Evolutionary conservation across 2,329 filamentous ascomycete species (phyloP).

Genomic region (Penicillium glabrum): DNA sequence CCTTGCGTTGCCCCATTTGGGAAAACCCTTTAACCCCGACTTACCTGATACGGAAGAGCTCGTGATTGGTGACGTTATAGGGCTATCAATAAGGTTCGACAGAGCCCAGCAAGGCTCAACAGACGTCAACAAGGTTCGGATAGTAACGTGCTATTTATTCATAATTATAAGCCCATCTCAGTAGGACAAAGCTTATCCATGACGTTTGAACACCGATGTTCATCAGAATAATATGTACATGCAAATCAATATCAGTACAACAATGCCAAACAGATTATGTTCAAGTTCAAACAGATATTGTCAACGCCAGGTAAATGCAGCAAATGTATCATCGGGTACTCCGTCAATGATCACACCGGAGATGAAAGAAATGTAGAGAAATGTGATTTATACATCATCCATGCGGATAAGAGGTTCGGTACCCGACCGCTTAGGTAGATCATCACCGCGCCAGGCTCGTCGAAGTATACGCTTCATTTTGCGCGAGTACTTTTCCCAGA

Average conservation of each 20-base stretch:
- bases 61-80: too few species aligned
- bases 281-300: not conserved
- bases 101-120: too few species aligned
- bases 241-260: slow-evolving; percentile 1
- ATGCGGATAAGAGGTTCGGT: slow-evolving; percentile 3
- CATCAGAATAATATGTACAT: slow-evolving; percentile 2
- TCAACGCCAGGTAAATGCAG: slow-evolving; percentile 12
- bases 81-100: too few species aligned
- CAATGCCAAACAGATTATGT: not conserved
- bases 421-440: slow-evolving; percentile 6
- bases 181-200: not conserved
- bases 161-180: not conserved
- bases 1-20: not conserved
- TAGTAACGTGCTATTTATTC: not conserved
- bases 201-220: not conserved
- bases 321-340: not conserved
- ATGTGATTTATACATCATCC: not conserved
- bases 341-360: not conserved
- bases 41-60: too few species aligned
- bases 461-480: slow-evolving; percentile 1
- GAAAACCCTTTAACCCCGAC: not conserved
- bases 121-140: too few species aligned
- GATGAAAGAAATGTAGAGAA: not conserved
- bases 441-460: slow-evolving; percentile 4
- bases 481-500: slow-evolving; percentile 29